Evolutionary conservation across 805 yeast species (phyloP).

Genomic region (Candida boleticola): DNA sequence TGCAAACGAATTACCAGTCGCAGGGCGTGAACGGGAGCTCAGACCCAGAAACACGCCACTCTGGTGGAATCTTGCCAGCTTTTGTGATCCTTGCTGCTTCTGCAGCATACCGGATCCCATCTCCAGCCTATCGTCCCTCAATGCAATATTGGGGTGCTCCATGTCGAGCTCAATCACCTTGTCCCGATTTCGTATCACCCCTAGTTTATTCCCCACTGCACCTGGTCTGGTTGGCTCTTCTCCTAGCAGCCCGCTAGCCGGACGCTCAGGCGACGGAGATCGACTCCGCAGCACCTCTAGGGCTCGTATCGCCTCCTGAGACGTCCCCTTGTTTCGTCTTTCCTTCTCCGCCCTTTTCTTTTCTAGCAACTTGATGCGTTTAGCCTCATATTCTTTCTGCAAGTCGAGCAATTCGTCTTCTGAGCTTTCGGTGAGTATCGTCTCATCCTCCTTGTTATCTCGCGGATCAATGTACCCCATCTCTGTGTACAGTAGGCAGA

Average conservation of each 20-base stretch:
- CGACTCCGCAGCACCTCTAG: conserved; percentile 9
- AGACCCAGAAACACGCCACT: too few relatives aligned
- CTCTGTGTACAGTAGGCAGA: too few relatives aligned
- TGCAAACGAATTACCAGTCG: too few relatives aligned
- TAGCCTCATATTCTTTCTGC: conserved; percentile 34
- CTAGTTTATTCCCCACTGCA: too few relatives aligned
- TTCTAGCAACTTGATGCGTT: conserved; percentile 16
- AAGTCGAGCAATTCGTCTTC: conserved; percentile 37
- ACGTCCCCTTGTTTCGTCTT: conserved; percentile 5
- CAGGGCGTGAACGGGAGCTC: too few relatives aligned
- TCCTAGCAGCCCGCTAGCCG: too few relatives aligned
- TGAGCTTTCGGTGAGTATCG: conserved; percentile 32
- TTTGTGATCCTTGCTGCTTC: too few relatives aligned
- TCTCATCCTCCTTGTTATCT: conserved; percentile 26
- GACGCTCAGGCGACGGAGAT: conserved; percentile 14
- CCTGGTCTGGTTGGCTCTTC: too few relatives aligned
- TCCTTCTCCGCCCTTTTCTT: conserved; percentile 12
- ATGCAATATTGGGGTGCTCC: background rate
- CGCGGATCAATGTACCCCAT: conserved; percentile 30
- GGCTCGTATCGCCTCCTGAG: too few relatives aligned
- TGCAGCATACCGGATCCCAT: background rate
- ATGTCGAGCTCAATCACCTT: too few relatives aligned
- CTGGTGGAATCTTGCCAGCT: too few relatives aligned
- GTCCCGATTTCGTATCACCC: background rate
- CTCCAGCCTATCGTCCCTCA: background rate